Evolutionary conservation across 306 rosid species (phyloP).

Genomic region (Medicago truncatula): MtrunA17r5.0-ANR NC_053045.1:16941001-16941500

Average conservation of each 20-base stretch:
- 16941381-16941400: slow-evolving; percentile 77
- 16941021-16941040: too few relatives aligned
- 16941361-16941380: slow-evolving; percentile 65
- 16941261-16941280: background rate
- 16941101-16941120: too few relatives aligned
- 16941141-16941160: background rate
- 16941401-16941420: slow-evolving; percentile 39
- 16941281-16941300: background rate
- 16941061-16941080: too few relatives aligned
- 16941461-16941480: slow-evolving; percentile 67
- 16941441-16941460: slow-evolving; percentile 64
- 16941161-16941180: background rate
- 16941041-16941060: too few relatives aligned
- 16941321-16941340: background rate
- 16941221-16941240: background rate
- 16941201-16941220: background rate
- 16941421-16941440: slow-evolving; percentile 15
- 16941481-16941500: slow-evolving; percentile 65
- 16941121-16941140: background rate
- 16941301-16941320: background rate
- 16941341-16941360: slow-evolving; percentile 58
- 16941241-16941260: background rate
- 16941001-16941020: too few relatives aligned
- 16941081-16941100: too few relatives aligned
- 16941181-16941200: background rate